Percentiles rank a stretch among this genome's conserved stretches.
Evolutionary conservation across 345 rosid genomes (phyloP).

Genomic region (Euclidium syriacum): DNA sequence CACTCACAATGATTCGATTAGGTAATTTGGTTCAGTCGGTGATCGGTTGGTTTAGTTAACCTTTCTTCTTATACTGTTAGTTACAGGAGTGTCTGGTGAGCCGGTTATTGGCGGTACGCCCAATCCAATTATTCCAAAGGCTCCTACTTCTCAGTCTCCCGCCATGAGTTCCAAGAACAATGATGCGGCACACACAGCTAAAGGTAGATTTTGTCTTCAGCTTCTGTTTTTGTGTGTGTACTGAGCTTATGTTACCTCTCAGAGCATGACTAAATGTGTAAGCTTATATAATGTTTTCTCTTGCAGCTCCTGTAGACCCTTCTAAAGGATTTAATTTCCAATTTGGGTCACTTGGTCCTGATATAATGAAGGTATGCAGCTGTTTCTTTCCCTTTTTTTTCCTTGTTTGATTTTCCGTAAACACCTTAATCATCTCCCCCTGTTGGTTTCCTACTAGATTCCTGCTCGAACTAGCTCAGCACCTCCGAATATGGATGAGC

Average conservation of each 20-base stretch:
- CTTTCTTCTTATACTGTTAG: background rate
- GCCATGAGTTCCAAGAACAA: constrained; percentile 42
- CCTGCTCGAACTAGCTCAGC: constrained; percentile 97
- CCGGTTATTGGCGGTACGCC: constrained; percentile 32
- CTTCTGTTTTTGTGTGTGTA: background rate
- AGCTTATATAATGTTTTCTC: constrained; percentile 8
- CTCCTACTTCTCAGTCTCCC: constrained; percentile 74
- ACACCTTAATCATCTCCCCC: constrained; percentile 11
- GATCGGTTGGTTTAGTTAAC: background rate
- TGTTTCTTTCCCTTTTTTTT: constrained; percentile 9
- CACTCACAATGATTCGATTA: background rate
- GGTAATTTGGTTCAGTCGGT: background rate
- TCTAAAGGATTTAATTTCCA: constrained; percentile 68
- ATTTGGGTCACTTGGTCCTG: constrained; percentile 84
- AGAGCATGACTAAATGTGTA: background rate
- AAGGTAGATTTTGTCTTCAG: constrained; percentile 40
- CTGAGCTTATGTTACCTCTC: too few relatives aligned
- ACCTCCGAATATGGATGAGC: constrained; percentile 98
- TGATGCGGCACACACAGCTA: constrained; percentile 39
- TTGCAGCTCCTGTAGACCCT: constrained; percentile 45
- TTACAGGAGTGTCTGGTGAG: constrained; percentile 45
- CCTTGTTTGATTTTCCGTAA: constrained; percentile 2
- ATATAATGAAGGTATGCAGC: constrained; percentile 81
- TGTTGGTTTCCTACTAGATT: constrained; percentile 46
- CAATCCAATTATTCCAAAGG: constrained; percentile 66